Conservation (phyloP, 2,329 filamentous ascomycete genomes). For the Cyphellophora attinorum region DNA sequence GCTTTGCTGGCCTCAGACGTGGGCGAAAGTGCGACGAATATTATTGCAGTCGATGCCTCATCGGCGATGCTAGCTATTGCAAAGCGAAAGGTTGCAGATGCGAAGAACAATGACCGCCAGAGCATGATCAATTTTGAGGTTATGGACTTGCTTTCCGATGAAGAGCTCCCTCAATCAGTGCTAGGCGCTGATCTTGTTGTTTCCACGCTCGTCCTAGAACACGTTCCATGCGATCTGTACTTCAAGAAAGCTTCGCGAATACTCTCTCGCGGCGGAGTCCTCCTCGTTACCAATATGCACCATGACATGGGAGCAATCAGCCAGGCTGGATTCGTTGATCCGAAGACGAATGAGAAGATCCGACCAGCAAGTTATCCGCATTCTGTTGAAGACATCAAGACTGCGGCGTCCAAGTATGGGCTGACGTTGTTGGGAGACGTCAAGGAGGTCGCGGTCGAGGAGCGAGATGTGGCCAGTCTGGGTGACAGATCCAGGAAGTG, state of each 20-base stretch:
- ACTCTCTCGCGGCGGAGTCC: conserved; percentile 37
- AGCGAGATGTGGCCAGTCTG: conserved; percentile 47
- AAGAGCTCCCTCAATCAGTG: conserved; percentile 14
- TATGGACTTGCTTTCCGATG: conserved; percentile 31
- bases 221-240: conserved; percentile 47
- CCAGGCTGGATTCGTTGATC: conserved; percentile 54
- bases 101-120: conserved; percentile 2
- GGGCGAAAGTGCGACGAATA: conserved; percentile 19
- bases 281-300: conserved; percentile 62
- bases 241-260: conserved; percentile 39
- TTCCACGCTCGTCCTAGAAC: conserved; percentile 56
- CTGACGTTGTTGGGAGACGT: conserved; percentile 35
- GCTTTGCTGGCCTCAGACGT: conserved; percentile 17
- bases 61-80: conserved; percentile 50
- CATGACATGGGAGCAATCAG: conserved; percentile 46
- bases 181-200: conserved; percentile 30
- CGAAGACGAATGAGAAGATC: conserved; percentile 45
- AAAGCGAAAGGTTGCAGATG: conserved; percentile 23
- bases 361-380: conserved; percentile 51
- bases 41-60: conserved; percentile 49
- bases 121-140: conserved; percentile 21
- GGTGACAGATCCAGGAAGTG: conserved; percentile 56
- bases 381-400: conserved; percentile 41
- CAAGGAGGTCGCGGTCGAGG: conserved; percentile 36
- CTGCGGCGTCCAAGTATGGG: conserved; percentile 36